Conservation (phyloP, 2,329 filamentous ascomycete genomes). For the Colletotrichum melonis region DNA sequence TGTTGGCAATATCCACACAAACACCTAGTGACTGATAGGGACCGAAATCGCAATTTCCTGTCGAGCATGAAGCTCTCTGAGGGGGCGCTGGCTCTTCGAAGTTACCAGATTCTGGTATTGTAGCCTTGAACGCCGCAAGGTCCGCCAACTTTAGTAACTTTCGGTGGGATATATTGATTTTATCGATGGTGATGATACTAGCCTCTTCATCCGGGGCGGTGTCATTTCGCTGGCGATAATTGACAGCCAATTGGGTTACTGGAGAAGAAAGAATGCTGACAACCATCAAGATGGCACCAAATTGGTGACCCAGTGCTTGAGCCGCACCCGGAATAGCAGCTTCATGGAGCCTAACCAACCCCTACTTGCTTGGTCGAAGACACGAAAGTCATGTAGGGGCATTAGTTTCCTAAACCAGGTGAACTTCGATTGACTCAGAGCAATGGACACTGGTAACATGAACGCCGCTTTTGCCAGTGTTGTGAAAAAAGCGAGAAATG, state of each 20-base stretch:
- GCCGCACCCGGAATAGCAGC: background rate
- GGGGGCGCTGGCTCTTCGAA: too few species aligned
- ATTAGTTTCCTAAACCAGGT: conserved; percentile 20
- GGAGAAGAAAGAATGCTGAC: conserved; percentile 14
- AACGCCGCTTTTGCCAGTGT: conserved; percentile 29
- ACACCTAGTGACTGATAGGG: too few species aligned
- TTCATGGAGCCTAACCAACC: conserved; percentile 21
- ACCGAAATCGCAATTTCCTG: too few species aligned
- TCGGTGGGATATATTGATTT: background rate
- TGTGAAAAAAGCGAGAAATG: conserved; percentile 34
- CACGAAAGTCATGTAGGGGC: conserved; percentile 25
- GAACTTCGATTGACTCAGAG: conserved; percentile 34
- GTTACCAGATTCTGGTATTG: too few species aligned
- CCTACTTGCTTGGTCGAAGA: conserved; percentile 32
- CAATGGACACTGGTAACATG: conserved; percentile 19
- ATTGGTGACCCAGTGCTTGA: background rate
- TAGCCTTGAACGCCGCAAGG: too few species aligned
- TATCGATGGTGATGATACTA: background rate
- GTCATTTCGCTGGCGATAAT: conserved; percentile 4
- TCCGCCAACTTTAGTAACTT: too few species aligned
- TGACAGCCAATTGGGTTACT: conserved; percentile 24
- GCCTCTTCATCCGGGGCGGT: background rate
- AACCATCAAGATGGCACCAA: conserved; percentile 12
- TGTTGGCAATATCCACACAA: too few species aligned
- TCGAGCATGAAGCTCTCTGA: too few species aligned